Percentiles rank a stretch among this genome's conserved stretches.
phyloP scores from a whole-genome alignment of 768 basidiomycete species.

The Multifurca ochricompacta region DNA sequence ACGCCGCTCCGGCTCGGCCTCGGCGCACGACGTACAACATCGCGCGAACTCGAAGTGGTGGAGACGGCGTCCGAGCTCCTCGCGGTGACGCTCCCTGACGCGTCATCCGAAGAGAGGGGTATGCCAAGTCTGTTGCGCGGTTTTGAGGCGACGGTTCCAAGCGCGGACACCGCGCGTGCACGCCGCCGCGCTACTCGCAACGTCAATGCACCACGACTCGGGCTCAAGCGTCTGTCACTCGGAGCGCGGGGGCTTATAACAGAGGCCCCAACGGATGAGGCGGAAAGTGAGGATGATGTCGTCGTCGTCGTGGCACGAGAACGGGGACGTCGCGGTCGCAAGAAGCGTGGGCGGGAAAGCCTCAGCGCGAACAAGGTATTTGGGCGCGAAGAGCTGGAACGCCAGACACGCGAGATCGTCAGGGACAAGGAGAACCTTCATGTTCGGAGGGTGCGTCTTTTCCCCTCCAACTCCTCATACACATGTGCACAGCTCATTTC shows the following conservation, averaged over 20 bases:
- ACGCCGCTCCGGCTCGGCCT: slow-evolving; percentile 65
- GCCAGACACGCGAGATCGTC: slow-evolving; percentile 80
- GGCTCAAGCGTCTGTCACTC: slow-evolving; percentile 74
- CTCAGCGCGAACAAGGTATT: slow-evolving; percentile 61
- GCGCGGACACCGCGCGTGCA: slow-evolving; percentile 69
- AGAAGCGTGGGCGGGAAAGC: slow-evolving; percentile 50
- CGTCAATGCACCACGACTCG: slow-evolving; percentile 65
- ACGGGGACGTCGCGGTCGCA: slow-evolving; percentile 38
- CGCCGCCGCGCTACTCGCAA: slow-evolving; percentile 74
- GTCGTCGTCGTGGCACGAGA: slow-evolving; percentile 44
- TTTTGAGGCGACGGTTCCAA: slow-evolving; percentile 93
- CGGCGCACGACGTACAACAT: slow-evolving; percentile 61
- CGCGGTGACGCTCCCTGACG: slow-evolving; percentile 62
- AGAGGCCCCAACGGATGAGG: slow-evolving; percentile 41
- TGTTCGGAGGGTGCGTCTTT: slow-evolving; percentile 60
- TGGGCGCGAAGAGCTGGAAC: slow-evolving; percentile 75
- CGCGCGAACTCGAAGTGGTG: slow-evolving; percentile 75
- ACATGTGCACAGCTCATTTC: not conserved
- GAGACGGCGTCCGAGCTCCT: slow-evolving; percentile 78
- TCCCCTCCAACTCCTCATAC: slow-evolving; percentile 13
- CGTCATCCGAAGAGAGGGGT: slow-evolving; percentile 63
- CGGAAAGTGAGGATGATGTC: slow-evolving; percentile 70
- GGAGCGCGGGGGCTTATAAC: slow-evolving; percentile 66
- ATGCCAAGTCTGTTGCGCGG: slow-evolving; percentile 80
- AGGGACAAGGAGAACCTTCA: slow-evolving; percentile 90